phyloP scores from a whole-genome alignment of 2,329 filamentous ascomycete species.

The Cryphonectria carpinicola region DNA sequence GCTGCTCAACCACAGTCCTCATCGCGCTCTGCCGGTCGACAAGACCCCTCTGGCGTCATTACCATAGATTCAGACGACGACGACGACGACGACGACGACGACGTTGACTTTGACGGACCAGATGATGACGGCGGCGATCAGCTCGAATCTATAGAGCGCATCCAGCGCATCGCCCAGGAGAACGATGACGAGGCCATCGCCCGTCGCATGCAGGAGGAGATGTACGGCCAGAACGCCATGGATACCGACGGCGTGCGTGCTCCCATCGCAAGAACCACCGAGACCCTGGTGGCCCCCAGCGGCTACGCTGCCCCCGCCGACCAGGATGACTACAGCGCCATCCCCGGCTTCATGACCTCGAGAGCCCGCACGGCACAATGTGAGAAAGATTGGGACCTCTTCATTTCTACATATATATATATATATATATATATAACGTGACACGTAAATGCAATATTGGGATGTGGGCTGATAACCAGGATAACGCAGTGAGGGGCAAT shows the following conservation, averaged over 20 bases:
- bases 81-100: conserved; percentile 64
- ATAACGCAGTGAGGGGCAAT: conserved; percentile 33
- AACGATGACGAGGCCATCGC: conserved; percentile 96
- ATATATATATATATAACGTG: not conserved
- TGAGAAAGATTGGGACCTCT: not conserved
- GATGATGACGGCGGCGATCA: conserved; percentile 48
- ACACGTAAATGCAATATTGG: not conserved
- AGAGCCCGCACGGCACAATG: conserved; percentile 36
- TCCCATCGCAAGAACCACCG: conserved; percentile 87
- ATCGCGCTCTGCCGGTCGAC: conserved; percentile 44
- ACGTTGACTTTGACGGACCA: conserved; percentile 46
- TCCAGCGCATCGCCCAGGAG: conserved; percentile 58
- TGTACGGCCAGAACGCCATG: conserved; percentile 62
- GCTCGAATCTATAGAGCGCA: conserved; percentile 29
- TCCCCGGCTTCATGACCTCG: conserved; percentile 62
- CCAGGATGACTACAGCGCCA: conserved; percentile 61
- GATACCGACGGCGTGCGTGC: conserved; percentile 72
- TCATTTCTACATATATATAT: too few species aligned
- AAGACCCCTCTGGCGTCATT: conserved; percentile 66
- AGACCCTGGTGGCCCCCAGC: conserved; percentile 81
- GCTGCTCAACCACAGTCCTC: conserved; percentile 30
- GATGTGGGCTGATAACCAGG: conserved; percentile 18
- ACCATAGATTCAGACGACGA: conserved; percentile 80
- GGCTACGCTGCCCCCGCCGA: conserved; percentile 55
- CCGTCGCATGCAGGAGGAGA: conserved; percentile 85